Evolutionary conservation across 2,329 filamentous ascomycete species (phyloP), one percentile per base, ranked within the genome.

Genomic region (Alternaria ventricosa): DNA sequence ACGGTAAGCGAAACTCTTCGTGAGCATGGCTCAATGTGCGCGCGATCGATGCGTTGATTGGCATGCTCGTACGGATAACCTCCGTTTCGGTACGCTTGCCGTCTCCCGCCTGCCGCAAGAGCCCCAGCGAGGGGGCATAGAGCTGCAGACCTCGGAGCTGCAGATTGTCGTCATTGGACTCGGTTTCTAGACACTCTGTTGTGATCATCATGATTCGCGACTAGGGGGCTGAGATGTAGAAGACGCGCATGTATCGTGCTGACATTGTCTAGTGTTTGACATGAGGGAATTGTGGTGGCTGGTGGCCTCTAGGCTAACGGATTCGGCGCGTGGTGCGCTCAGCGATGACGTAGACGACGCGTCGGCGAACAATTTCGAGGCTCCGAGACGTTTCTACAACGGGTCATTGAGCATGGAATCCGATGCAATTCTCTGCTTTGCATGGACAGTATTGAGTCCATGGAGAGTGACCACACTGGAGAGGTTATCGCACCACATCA

Each of bases 201-300:
- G 2, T 1, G 3, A 18, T 41, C 4, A 2, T 41, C 36, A 41
- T 18, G 9, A 41, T 41, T 6, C 3, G 36, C n/a, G 5, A 41
- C n/a, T 0, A 1, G 3, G 15, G 15, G n/a, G 4, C 3, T 1
- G 4, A 18, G 11, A 18, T 41, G n/a, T 3, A 8, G n/a, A 41
- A 11, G 5, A 41, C n/a, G 36, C 36, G 36, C 36, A 41, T 41
- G 15, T 1, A 41, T 11, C 1, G 2, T 18, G 5, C 18, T 41
- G 36, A 41, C 36, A 18, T 41, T 6, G n/a, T 6, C 2, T 18
- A 41, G 36, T 6, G 36, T 41, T 41, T 5, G 36, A 41, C 36
- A 11, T 41, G 15, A n/a, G 36, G n/a, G 5, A 18, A 41, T 41
- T 41, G 36, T 41, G 36, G 36, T 41, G 36, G 36, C n/a, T 41